phyloP scores from a whole-genome alignment of 345 rosid species.

The Toxicodendron radicans region DNA sequence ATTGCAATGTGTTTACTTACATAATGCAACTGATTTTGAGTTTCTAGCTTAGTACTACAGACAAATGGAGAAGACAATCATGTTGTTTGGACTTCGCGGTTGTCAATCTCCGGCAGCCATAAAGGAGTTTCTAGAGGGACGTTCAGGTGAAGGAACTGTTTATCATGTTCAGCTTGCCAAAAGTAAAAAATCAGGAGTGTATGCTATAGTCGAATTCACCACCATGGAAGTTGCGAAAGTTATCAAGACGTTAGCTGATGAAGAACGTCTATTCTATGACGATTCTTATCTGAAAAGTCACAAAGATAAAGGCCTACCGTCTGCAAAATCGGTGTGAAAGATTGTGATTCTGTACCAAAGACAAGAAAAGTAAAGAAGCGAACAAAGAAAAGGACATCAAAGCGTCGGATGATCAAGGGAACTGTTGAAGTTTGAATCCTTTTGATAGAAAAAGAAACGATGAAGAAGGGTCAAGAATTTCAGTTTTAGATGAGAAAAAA shows the following conservation, averaged over 20 bases:
- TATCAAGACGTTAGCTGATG: slow-evolving; percentile 11
- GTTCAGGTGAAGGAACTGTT: slow-evolving; percentile 31
- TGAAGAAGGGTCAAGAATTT: too few relatives aligned
- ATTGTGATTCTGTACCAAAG: too few relatives aligned
- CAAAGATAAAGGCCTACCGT: too few relatives aligned
- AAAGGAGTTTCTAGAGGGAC: slow-evolving; percentile 30
- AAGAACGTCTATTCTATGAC: slow-evolving; percentile 14
- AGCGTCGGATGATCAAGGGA: too few relatives aligned
- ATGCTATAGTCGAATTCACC: slow-evolving; percentile 42
- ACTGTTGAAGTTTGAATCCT: too few relatives aligned
- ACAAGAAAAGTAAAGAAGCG: too few relatives aligned
- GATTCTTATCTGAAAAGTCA: slow-evolving; percentile 20
- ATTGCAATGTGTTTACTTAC: too few relatives aligned
- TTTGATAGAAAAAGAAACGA: too few relatives aligned
- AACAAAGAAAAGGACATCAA: too few relatives aligned
- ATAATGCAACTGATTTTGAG: too few relatives aligned
- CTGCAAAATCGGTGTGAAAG: too few relatives aligned
- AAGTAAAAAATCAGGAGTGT: slow-evolving; percentile 12
- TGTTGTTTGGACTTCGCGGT: slow-evolving; percentile 29
- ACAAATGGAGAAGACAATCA: slow-evolving; percentile 41
- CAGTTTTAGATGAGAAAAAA: too few relatives aligned
- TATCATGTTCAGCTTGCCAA: slow-evolving; percentile 30
- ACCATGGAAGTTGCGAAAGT: slow-evolving; percentile 23
- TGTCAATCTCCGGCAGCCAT: background rate
- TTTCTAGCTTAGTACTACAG: background rate